Base-by-base conservation (phyloP, 2,329 filamentous ascomycete genomes). In the Helminthosporium solani region DNA sequence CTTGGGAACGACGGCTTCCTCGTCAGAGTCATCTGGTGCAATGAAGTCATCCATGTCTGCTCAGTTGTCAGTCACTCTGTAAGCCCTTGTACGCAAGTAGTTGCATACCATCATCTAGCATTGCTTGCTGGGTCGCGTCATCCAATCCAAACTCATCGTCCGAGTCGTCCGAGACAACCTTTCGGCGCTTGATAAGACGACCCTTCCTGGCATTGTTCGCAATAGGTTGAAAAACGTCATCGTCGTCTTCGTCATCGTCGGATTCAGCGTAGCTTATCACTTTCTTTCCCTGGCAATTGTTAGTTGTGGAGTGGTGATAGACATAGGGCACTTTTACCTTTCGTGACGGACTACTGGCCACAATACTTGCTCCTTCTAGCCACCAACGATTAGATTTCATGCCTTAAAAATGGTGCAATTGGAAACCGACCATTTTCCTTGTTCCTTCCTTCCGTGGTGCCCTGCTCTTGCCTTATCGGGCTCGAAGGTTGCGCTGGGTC, bases 11-110 rank as follows among this genome's bases (percentile, higher is more conserved):
- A 58, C 75, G 54, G 51, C 77, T 63, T 82, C 79, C 15, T 84
- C 87, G 38, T 95, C 90, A 0, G 89, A 92, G 33, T 95, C 89
- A 60, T 96, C 91, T 0, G 87, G 84, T 3, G 87, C 90, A 19
- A 97, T 78, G 61, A 97, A 97, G 66, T 96, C 88, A 50, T 86
- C 89, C 74, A 95, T 83, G 43, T 94, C 88, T 72, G 78, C 30
- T 0, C 6, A 9, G 2, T 2, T n/a, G 15, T 54, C n/a, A 50
- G 41, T 5, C 9, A 14, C 20, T 5, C 9, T 37, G 28, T 11
- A 19, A 1, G 12, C 16, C 3, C n/a, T 12, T 14, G 20, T n/a
- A 21, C 9, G 27, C 3, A 4, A 3, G n/a, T 14, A 19, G 15
- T 9, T 8, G 37, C 56, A 14, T 53, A 53, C 84, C 83, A n/a